Evolutionary conservation across 352 stramenopile species (phyloP).

Genomic region (Pythium coloratum): DNA sequence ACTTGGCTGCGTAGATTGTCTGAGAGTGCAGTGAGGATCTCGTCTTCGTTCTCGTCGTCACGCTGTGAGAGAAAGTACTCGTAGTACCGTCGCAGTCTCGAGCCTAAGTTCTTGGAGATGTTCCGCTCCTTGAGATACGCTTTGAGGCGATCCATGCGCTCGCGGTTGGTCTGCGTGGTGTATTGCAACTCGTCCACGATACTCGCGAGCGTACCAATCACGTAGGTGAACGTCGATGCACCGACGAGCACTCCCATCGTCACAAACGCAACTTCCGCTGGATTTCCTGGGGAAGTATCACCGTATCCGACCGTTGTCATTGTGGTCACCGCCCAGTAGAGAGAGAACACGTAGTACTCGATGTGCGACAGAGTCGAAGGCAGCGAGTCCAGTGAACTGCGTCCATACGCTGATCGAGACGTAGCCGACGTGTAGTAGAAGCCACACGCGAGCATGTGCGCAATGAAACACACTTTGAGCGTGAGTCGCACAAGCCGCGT

Average conservation of each 20-base stretch:
- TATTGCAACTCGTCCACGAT: constrained; percentile 72
- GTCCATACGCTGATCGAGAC: constrained; percentile 32
- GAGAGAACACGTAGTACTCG: constrained; percentile 68
- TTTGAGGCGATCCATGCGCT: constrained; percentile 75
- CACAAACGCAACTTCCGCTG: constrained; percentile 57
- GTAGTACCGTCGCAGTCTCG: constrained; percentile 71
- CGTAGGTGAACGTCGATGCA: constrained; percentile 72
- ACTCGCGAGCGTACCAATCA: constrained; percentile 76
- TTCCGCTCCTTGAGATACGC: constrained; percentile 69
- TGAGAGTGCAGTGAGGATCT: constrained; percentile 66
- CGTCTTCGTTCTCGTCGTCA: constrained; percentile 72
- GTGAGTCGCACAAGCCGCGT: constrained; percentile 57
- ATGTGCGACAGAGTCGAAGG: constrained; percentile 29
- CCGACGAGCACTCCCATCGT: constrained; percentile 56
- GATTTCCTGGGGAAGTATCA: constrained; percentile 58
- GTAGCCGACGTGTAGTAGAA: constrained; percentile 59
- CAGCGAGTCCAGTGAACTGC: constrained; percentile 33
- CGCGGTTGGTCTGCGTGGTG: constrained; percentile 45
- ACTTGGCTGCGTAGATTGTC: constrained; percentile 75
- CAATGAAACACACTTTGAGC: constrained; percentile 63
- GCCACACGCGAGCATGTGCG: constrained; percentile 57
- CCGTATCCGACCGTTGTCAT: constrained; percentile 84
- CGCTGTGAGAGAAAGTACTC: constrained; percentile 78
- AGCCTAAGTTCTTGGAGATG: constrained; percentile 53
- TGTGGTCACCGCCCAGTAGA: constrained; percentile 80